A percentile compares a stretch with the other conserved stretches of the same genome.
These are phyloP conservation scores for Gracilariopsis chorda DNA, from an alignment of 23 red algal species.

Conservation along the genomic window DNA sequence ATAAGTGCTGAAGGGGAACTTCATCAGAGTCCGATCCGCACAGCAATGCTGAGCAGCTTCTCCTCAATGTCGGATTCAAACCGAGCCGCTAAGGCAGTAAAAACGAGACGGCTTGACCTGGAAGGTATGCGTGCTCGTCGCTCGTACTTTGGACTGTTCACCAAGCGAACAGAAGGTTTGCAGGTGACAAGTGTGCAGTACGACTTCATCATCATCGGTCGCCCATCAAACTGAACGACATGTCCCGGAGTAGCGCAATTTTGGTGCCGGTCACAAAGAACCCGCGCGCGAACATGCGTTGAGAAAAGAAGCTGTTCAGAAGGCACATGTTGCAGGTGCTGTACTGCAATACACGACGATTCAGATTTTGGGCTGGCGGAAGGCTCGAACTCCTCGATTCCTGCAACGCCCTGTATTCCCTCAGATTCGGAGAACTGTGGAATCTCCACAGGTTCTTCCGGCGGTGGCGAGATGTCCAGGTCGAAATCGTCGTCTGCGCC, in stretches of 20 bases:
- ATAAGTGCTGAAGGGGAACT: too few relatives aligned
- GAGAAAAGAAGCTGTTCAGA: neutral
- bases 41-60: neutral
- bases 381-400: neutral
- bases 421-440: neutral
- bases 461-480: neutral
- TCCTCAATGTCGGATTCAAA: neutral
- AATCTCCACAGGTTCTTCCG: neutral
- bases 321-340: neutral
- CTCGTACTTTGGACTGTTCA: constrained; percentile 4
- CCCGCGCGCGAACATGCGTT: neutral
- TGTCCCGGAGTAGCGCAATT: constrained; percentile 39
- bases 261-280: neutral
- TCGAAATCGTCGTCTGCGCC: neutral
- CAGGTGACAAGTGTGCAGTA: neutral
- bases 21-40: constrained; percentile 14
- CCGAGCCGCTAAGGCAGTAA: constrained; percentile 25
- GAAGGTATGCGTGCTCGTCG: neutral
- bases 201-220: constrained; percentile 41
- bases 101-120: neutral
- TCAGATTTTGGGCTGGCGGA: neutral
- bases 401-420: neutral
- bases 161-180: neutral
- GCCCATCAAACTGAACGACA: neutral
- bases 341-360: neutral